Percentiles rank a stretch among this genome's conserved stretches.
These are phyloP conservation scores for Sporothrix luriei DNA, from an alignment of 2,329 filamentous ascomycete species.

Conservation along the genomic window DNA sequence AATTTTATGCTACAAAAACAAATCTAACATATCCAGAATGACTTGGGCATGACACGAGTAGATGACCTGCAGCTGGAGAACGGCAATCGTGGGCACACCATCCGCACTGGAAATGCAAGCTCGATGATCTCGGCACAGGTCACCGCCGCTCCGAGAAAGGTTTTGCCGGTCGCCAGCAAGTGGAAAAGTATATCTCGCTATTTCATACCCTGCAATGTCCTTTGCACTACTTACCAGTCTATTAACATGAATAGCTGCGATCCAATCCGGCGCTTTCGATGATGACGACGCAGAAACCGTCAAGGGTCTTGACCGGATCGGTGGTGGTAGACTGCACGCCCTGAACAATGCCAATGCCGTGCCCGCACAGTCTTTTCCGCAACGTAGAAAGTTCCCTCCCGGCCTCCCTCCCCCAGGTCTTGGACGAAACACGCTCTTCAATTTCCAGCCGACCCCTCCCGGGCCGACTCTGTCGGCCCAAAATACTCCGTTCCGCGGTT, in stretches of 20 bases:
- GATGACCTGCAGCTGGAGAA: slow-evolving; percentile 35
- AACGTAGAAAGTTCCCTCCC: not conserved
- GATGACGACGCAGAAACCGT: slow-evolving; percentile 37
- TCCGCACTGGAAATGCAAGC: not conserved
- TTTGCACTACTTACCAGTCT: not conserved
- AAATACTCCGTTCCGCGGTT: not conserved
- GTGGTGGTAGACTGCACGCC: slow-evolving; percentile 35
- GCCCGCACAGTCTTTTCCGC: not conserved
- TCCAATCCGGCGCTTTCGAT: slow-evolving; percentile 34
- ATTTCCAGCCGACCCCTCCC: not conserved
- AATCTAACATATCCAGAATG: slow-evolving; percentile 28
- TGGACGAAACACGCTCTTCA: not conserved
- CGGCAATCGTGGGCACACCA: slow-evolving; percentile 22
- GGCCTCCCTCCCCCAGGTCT: slow-evolving; percentile 19
- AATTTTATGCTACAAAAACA: not conserved
- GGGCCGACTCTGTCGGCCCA: not conserved
- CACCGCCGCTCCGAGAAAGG: not conserved
- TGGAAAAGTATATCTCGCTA: slow-evolving; percentile 28
- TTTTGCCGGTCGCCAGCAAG: slow-evolving; percentile 20
- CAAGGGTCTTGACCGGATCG: slow-evolving; percentile 34
- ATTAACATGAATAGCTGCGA: slow-evolving; percentile 29
- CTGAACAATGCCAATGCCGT: not conserved
- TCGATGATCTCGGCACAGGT: not conserved
- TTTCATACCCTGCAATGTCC: not conserved
- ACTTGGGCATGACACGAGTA: slow-evolving; percentile 33